Evolutionary conservation across 345 rosid species (phyloP), one percentile per base, ranked within the genome.

Genomic region (Luvunga scandens): DNA sequence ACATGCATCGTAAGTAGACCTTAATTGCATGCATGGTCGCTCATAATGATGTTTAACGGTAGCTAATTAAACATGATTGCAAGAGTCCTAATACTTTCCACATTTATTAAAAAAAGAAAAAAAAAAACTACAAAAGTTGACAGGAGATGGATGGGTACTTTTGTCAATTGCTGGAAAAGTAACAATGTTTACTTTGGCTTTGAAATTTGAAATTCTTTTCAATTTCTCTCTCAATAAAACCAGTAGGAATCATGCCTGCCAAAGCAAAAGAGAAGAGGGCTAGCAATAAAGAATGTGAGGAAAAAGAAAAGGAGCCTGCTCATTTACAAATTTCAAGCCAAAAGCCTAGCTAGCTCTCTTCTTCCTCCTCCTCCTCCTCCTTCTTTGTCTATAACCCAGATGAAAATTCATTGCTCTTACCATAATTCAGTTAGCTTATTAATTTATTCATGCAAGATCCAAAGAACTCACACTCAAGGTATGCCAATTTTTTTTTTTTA

Each of bases 391-490:
- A 65, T 24, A 53, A 62, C 81, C 75, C 88, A 85, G 80, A 87
- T 87, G 90, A 86, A 77, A 83, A 69, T 77, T 79, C 83, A 69
- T 75, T 72, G 53, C 80, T 77, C 71, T 73, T 22, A 82, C 36
- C 76, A 61, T 81, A 72, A 77, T 78, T 82, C 82, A 75, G 38
- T 69, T 79, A 67, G 55, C 80, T 80, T 19, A 66, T 34, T 66
- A 21, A 33, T 66, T 80, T 83, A 86, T 89, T 89, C 93, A 93
- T 94, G 97, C 97, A 91, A 90, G 95, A 93, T 86, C 88, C 91
- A 85, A 91, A 93, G 81, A 83, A 78, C 85, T 84, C 92, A 68
- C 75, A 79, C 76, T 68, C 93, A 86, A 93, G 97, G 98, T 91
- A 90, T 72, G 86, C 27, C 14, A 21, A 38, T 48, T 48, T 75